Conservation (phyloP, 139 green algal species). For the Deuterostichococcus epilithicus region DNA sequence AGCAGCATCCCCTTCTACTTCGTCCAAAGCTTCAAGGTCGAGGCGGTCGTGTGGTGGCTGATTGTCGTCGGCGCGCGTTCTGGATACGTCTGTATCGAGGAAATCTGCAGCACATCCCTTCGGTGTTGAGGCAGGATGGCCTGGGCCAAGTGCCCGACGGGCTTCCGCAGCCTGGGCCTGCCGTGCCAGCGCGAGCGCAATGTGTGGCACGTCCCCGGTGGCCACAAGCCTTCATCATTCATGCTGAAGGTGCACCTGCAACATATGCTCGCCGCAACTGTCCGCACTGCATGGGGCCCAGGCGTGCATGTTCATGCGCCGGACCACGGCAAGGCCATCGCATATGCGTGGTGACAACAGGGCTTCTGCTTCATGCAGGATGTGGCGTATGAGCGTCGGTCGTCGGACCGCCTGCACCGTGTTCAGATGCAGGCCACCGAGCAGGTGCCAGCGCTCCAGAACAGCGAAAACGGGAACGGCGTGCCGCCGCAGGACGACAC, state of each 20-base stretch:
- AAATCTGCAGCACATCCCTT: too few species aligned
- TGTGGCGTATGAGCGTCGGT: neutral
- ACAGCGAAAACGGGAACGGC: conserved; percentile 5
- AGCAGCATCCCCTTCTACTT: too few species aligned
- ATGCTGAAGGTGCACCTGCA: neutral
- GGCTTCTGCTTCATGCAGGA: neutral
- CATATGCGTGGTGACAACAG: too few species aligned
- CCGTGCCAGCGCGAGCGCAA: neutral
- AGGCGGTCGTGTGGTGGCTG: too few species aligned
- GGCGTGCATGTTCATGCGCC: too few species aligned
- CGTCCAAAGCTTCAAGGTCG: too few species aligned
- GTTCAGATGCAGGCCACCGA: neutral
- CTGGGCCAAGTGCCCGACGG: neutral
- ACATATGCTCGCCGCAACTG: too few species aligned
- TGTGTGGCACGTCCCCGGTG: neutral
- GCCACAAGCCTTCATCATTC: neutral
- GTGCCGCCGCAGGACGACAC: conserved; percentile 1
- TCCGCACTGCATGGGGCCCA: too few species aligned
- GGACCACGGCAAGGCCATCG: too few species aligned
- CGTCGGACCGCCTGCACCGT: neutral
- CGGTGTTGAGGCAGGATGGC: neutral
- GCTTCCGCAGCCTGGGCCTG: neutral
- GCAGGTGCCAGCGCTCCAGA: conserved; percentile 1
- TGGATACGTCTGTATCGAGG: too few species aligned
- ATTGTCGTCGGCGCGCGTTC: too few species aligned